Percentiles rank a stretch among this genome's conserved stretches.
phyloP scores from a whole-genome alignment of 257 asterid species.

The Coffea canephora region DNA sequence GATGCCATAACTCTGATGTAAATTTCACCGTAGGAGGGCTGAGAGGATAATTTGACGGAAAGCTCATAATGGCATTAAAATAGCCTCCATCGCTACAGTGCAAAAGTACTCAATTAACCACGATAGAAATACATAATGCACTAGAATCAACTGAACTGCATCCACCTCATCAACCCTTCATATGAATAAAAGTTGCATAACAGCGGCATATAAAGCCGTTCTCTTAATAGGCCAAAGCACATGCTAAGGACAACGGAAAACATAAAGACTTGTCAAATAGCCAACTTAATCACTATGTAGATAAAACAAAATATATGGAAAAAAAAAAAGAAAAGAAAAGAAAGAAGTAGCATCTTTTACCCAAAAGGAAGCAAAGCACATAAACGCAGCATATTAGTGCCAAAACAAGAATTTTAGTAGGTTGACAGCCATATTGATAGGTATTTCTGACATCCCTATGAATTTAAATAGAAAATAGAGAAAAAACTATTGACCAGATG shows the following conservation, averaged over 20 bases:
- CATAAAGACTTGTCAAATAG: not conserved
- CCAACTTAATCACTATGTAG: not conserved
- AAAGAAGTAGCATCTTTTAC: no score
- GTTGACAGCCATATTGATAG: not conserved
- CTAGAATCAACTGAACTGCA: not conserved
- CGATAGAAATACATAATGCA: not conserved
- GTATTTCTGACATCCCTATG: no score
- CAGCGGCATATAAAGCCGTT: not conserved
- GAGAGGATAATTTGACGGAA: slow-evolving; percentile 78
- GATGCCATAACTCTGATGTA: slow-evolving; percentile 95
- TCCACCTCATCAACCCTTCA: not conserved
- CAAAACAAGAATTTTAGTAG: no score
- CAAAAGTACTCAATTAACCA: slow-evolving; percentile 15
- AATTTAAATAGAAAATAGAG: not conserved
- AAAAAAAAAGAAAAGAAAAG: no score
- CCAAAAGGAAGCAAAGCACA: no score
- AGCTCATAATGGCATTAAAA: slow-evolving; percentile 90
- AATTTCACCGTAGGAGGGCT: slow-evolving; percentile 91
- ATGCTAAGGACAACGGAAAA: not conserved
- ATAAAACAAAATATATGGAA: not conserved
- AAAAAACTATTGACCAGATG: not conserved
- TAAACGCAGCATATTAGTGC: no score
- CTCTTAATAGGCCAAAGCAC: no score
- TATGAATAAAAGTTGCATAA: not conserved
- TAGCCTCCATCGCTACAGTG: slow-evolving; percentile 86